Evolutionary conservation across 2,329 filamentous ascomycete genomes (phyloP).

Genomic region (Sarocladium oryzae): DNA sequence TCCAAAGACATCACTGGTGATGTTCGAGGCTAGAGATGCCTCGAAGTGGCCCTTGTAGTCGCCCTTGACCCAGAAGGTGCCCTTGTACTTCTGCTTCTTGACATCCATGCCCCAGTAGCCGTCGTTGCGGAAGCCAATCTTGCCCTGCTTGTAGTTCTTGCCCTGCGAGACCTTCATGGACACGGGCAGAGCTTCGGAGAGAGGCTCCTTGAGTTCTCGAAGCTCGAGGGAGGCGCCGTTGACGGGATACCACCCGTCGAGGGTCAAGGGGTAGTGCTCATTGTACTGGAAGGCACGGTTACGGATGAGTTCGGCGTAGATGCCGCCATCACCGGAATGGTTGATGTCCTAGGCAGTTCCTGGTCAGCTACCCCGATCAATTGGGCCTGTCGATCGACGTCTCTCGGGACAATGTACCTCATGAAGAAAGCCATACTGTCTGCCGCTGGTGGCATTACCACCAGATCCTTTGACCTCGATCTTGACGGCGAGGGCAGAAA

Average conservation of each 20-base stretch:
- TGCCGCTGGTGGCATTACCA: constrained; percentile 36
- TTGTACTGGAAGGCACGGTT: constrained; percentile 64
- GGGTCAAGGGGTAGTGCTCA: constrained; percentile 32
- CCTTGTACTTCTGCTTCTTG: constrained; percentile 40
- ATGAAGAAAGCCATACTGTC: constrained; percentile 40
- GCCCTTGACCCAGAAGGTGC: constrained; percentile 48
- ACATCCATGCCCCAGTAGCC: constrained; percentile 54
- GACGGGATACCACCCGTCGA: constrained; percentile 39
- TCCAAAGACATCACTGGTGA: constrained; percentile 38
- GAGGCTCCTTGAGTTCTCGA: constrained; percentile 36
- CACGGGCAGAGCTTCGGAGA: constrained; percentile 45
- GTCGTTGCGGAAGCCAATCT: constrained; percentile 43
- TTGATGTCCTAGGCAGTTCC: constrained; percentile 47
- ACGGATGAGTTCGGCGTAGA: constrained; percentile 64
- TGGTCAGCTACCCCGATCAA: neutral
- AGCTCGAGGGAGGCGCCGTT: constrained; percentile 39
- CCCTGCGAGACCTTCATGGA: constrained; percentile 40
- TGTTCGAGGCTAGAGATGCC: constrained; percentile 37
- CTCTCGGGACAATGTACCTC: constrained; percentile 26
- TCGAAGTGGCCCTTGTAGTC: constrained; percentile 40
- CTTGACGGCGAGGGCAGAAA: constrained; percentile 21
- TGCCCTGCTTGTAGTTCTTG: constrained; percentile 22
- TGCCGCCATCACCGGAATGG: constrained; percentile 64
- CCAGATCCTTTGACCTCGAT: constrained; percentile 31
- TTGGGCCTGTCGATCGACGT: too few relatives aligned